A percentile compares a stretch with the other conserved stretches of the same genome.
phyloP scores from a whole-genome alignment of 495 filamentous ascomycete genomes.

The Pyronema omphalodes region DNA sequence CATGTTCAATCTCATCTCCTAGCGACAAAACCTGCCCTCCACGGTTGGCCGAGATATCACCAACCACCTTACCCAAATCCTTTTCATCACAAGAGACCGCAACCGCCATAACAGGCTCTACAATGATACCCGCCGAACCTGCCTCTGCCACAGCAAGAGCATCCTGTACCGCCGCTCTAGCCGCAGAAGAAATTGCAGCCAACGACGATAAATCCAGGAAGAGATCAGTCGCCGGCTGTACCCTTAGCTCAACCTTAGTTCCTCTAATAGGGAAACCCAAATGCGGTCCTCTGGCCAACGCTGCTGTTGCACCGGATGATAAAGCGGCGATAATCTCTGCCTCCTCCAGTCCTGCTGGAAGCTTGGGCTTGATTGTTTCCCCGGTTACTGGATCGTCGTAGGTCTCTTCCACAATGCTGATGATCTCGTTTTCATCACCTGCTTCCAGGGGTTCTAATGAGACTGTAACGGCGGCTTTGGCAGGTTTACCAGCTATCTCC shows the following conservation, averaged over 20 bases:
- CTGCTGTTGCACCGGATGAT: conserved; percentile 61
- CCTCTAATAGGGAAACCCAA: conserved; percentile 57
- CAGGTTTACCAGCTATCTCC: conserved; percentile 58
- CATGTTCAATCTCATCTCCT: conserved; percentile 32
- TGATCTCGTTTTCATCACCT: conserved; percentile 8
- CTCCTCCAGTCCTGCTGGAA: conserved; percentile 17
- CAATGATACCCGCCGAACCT: conserved; percentile 30
- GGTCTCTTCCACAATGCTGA: conserved; percentile 20
- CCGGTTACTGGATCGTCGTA: conserved; percentile 26
- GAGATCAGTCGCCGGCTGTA: conserved; percentile 46
- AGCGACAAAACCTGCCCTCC: conserved; percentile 77
- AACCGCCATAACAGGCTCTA: conserved; percentile 86
- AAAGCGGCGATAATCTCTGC: conserved; percentile 34
- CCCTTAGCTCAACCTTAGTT: conserved; percentile 45
- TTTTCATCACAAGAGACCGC: conserved; percentile 68
- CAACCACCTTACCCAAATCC: conserved; percentile 66
- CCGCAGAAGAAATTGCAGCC: conserved; percentile 60
- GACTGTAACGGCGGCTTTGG: conserved; percentile 58
- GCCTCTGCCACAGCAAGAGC: conserved; percentile 41
- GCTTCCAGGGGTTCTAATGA: conserved; percentile 38
- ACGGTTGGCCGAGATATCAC: conserved; percentile 64
- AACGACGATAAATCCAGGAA: conserved; percentile 47
- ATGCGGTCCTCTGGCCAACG: conserved; percentile 65
- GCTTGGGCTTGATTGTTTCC: conserved; percentile 4
- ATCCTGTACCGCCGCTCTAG: conserved; percentile 47